Base-by-base conservation (phyloP, 768 basidiomycete species). In the Daedaleopsis nitida region DNA sequence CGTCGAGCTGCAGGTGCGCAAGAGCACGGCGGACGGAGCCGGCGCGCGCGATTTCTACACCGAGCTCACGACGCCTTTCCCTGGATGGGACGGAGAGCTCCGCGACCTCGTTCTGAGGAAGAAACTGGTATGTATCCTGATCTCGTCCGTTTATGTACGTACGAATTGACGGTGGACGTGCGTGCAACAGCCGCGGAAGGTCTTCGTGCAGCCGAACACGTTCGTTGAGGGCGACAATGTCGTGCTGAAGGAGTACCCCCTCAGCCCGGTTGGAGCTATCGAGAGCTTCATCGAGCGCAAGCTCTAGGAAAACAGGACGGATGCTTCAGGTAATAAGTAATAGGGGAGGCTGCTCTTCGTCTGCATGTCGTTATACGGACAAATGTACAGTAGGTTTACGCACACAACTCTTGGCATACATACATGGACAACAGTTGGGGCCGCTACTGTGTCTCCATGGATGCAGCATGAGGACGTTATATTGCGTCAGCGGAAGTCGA, bases 171-270 rank as follows among this genome's bases (percentile, higher is more conserved):
- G 19, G 55, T n/a, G 52, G 34, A 48, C 13, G 47, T 48, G 47
- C 38, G 17, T 35, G 27, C 10, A 58, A 56, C 65, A 94, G 87
- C 89, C 93, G 17, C 85, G 93, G 59, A 94, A 92, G 73, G 81
- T 92, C 17, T 89, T 94, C 73, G 86, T 92, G 3, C 93, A 92
- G 73, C 89, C 91, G 3, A 94, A 89, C 68, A 92, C 92, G 14
- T 76, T 86, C 66, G 66, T 93, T 51, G 82, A 82, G 55, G 76
- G 85, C 64, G 86, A 77, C 27, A 84, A 91, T 66, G 89, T 92
- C 27, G 76, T 85, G 55, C 75, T 96, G 61, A 91, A 86, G 72
- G 92, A 94, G 68, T 94, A 94, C 70, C 84, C 89, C 10, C 74
- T 90, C 57, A 91, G 87, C 0, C 68, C 83, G 1, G 86, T 81